phyloP scores from a whole-genome alignment of 768 basidiomycete genomes.

The Ramaria rubella region DNA sequence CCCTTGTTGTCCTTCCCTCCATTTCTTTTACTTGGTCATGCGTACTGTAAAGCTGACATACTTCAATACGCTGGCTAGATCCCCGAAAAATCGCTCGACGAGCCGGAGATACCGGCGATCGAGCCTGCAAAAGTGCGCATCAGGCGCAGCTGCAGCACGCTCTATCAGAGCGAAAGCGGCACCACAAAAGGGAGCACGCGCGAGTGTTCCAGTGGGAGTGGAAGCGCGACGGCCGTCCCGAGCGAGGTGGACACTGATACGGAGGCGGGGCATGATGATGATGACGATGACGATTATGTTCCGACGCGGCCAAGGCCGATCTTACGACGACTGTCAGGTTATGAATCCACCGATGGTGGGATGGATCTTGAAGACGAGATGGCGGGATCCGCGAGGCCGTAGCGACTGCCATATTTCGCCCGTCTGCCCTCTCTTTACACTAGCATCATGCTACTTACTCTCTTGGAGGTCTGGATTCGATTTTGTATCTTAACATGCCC shows the following conservation, averaged over 20 bases:
- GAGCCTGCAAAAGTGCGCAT: slow-evolving; percentile 11
- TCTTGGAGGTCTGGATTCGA: too few relatives aligned
- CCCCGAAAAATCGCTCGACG: slow-evolving; percentile 33
- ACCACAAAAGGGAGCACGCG: neutral
- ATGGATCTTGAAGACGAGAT: slow-evolving; percentile 43
- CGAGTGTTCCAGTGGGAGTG: too few relatives aligned
- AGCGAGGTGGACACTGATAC: neutral
- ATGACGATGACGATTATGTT: neutral
- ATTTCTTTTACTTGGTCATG: too few relatives aligned
- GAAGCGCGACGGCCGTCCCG: too few relatives aligned
- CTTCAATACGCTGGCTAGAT: slow-evolving; percentile 36
- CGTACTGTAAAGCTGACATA: too few relatives aligned
- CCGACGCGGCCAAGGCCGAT: slow-evolving; percentile 7
- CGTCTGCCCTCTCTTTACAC: too few relatives aligned
- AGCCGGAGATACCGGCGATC: slow-evolving; percentile 13
- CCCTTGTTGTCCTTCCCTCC: too few relatives aligned
- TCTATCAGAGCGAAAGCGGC: neutral
- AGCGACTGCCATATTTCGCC: neutral
- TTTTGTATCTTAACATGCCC: too few relatives aligned
- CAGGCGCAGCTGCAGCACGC: slow-evolving; percentile 5
- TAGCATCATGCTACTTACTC: too few relatives aligned
- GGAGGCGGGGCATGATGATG: neutral
- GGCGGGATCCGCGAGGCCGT: slow-evolving; percentile 31
- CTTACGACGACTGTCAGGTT: slow-evolving; percentile 41
- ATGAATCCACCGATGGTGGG: slow-evolving; percentile 39